phyloP scores from a whole-genome alignment of 768 basidiomycete species.

The Russula sp. region DNA sequence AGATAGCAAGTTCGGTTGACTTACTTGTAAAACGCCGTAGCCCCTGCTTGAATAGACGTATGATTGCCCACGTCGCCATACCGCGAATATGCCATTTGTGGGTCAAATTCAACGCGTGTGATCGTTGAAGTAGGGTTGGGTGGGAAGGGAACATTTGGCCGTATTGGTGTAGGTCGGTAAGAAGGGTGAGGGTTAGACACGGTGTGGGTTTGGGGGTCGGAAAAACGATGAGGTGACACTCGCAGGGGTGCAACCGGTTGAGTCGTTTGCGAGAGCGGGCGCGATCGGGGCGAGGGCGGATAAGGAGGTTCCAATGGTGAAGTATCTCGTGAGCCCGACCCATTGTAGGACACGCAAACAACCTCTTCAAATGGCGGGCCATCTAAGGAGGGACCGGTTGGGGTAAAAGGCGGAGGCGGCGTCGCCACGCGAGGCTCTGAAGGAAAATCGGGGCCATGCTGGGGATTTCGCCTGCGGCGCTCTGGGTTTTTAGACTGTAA shows the following conservation, averaged over 20 bases:
- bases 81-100: conserved; percentile 42
- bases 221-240: neutral
- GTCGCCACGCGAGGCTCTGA: conserved; percentile 14
- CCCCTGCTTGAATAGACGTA: conserved; percentile 22
- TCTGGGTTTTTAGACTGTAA: neutral
- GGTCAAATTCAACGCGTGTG: conserved; percentile 35
- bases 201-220: neutral
- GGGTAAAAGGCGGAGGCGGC: conserved; percentile 39
- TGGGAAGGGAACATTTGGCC: neutral
- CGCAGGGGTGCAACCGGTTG: conserved; percentile 3
- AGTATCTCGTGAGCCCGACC: conserved; percentile 23
- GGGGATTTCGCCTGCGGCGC: neutral
- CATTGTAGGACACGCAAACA: conserved; percentile 24
- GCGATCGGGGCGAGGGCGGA: neutral
- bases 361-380: conserved; percentile 35
- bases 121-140: conserved; percentile 2
- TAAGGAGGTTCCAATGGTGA: conserved; percentile 24
- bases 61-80: conserved; percentile 15
- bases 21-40: conserved; percentile 55
- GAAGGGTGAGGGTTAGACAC: neutral
- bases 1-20: conserved; percentile 17
- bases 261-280: neutral
- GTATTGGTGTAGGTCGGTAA: neutral
- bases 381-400: conserved; percentile 34
- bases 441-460: neutral